A percentile compares a stretch with the other conserved stretches of the same genome.
These are phyloP conservation scores for Onygena corvina DNA, from an alignment of 2,329 filamentous ascomycete genomes.

Conservation along the genomic window DNA sequence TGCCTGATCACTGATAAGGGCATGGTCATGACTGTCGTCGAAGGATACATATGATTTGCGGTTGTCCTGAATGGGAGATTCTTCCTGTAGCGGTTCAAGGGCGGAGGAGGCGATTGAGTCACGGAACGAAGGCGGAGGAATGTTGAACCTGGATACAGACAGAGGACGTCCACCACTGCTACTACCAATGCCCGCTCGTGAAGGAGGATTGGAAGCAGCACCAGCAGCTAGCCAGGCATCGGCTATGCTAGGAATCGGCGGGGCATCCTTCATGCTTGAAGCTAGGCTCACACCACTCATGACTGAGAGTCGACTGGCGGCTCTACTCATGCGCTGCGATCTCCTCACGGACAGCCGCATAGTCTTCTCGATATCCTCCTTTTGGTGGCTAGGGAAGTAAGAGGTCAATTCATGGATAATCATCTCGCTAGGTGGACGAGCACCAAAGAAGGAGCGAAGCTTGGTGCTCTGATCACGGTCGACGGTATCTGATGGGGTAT, in stretches of 20 bases:
- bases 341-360: conserved; percentile 84
- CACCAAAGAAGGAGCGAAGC: conserved; percentile 63
- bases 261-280: conserved; percentile 83
- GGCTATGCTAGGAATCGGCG: conserved; percentile 88
- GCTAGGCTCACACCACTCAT: conserved; percentile 88
- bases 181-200: conserved; percentile 39
- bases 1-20: conserved; percentile 33
- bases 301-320: conserved; percentile 84
- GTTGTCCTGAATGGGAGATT: conserved; percentile 73
- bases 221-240: conserved; percentile 66
- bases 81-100: conserved; percentile 81
- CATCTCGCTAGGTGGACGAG: conserved; percentile 87
- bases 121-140: conserved; percentile 55
- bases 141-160: conserved; percentile 48
- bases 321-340: conserved; percentile 80
- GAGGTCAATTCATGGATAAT: conserved; percentile 93
- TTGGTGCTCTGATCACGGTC: conserved; percentile 24
- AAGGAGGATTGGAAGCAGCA: conserved; percentile 36
- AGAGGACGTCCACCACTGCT: conserved; percentile 40
- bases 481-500: conserved; percentile 9
- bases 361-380: conserved; percentile 90
- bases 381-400: conserved; percentile 91
- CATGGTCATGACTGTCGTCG: conserved; percentile 47
- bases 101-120: conserved; percentile 84
- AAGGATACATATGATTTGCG: conserved; percentile 89